Evolutionary conservation across 106 monocot species (phyloP).

Genomic region (Dendrobium officinale): DNA sequence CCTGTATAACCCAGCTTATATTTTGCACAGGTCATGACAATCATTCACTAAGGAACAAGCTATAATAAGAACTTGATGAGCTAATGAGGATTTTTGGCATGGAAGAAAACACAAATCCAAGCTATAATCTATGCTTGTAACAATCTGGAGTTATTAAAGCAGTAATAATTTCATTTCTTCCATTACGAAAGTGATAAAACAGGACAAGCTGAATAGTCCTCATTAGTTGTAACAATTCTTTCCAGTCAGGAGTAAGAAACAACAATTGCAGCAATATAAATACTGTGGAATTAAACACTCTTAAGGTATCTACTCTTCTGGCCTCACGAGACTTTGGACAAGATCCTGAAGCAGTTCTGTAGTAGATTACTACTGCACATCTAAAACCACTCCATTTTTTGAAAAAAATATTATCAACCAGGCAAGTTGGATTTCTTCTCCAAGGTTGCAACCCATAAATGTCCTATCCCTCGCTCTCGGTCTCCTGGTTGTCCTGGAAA

Average conservation of each 20-base stretch:
- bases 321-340: not conserved
- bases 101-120: no score
- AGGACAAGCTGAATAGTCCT: not conserved
- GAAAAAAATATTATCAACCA: not conserved
- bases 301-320: not conserved
- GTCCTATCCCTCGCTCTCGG: not conserved
- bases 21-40: no score
- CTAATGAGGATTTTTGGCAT: no score
- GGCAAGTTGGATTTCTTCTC: not conserved
- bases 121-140: no score
- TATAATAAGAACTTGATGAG: no score
- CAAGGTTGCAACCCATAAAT: not conserved
- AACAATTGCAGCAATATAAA: not conserved
- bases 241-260: not conserved
- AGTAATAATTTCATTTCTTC: not conserved
- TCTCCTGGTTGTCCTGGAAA: constrained; percentile 5
- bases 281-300: not conserved
- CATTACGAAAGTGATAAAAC: not conserved
- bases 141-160: no score
- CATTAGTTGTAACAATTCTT: not conserved
- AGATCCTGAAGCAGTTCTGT: not conserved
- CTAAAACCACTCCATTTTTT: not conserved
- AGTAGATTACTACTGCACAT: no score
- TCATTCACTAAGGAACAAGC: no score
- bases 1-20: no score